Evolutionary conservation across 805 yeast species (phyloP).

Genomic region (Kluyveromyces nonfermentans): DNA sequence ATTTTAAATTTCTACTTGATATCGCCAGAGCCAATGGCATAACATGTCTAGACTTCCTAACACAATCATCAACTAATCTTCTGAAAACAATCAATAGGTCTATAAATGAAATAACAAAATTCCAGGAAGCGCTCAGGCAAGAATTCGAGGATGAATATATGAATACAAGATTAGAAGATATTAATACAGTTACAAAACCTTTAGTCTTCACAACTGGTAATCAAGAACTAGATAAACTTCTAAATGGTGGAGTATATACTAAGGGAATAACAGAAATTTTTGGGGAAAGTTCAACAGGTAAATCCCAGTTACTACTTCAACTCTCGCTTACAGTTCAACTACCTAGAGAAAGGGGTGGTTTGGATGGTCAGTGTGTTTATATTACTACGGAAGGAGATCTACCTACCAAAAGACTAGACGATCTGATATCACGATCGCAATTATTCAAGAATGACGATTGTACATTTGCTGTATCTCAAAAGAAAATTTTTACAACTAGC

Average conservation of each 20-base stretch:
- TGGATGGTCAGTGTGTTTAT: conserved; percentile 47
- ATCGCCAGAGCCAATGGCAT: conserved; percentile 25
- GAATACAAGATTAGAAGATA: background rate
- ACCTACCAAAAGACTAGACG: conserved; percentile 55
- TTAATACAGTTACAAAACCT: conserved; percentile 7
- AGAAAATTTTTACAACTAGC: conserved; percentile 41
- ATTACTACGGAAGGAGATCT: conserved; percentile 71
- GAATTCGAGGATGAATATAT: conserved; percentile 10
- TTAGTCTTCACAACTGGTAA: conserved; percentile 44
- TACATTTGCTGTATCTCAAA: conserved; percentile 25
- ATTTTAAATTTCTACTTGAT: conserved; percentile 24
- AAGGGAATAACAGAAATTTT: conserved; percentile 61
- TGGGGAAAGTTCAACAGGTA: conserved; percentile 83
- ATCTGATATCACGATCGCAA: conserved; percentile 29
- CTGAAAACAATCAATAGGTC: conserved; percentile 29
- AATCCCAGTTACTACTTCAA: conserved; percentile 70
- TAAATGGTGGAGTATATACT: conserved; percentile 49
- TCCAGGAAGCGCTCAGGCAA: conserved; percentile 13
- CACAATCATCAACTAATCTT: conserved; percentile 29
- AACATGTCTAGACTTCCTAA: conserved; percentile 34
- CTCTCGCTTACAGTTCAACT: conserved; percentile 51
- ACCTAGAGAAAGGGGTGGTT: conserved; percentile 38
- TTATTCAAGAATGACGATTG: conserved; percentile 23
- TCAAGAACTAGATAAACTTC: conserved; percentile 35
- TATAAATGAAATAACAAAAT: conserved; percentile 24